phyloP scores from a whole-genome alignment of 73 alveolate genomes.

The Stentor roeselii region DNA sequence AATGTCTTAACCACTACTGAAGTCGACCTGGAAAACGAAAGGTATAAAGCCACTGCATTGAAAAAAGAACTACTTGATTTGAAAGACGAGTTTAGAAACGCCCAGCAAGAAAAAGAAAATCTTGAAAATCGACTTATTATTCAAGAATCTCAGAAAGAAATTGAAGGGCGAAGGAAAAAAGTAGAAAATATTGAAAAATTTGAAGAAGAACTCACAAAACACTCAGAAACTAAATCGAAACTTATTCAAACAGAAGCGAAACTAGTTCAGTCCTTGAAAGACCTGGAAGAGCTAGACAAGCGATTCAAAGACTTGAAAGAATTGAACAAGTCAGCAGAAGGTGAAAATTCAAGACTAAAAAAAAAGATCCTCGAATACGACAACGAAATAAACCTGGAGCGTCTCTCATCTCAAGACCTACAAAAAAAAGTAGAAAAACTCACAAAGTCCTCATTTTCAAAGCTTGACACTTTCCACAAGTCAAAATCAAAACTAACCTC shows the following conservation, averaged over 20 bases:
- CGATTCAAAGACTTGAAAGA: neutral
- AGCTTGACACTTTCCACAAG: neutral
- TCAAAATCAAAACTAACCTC: neutral
- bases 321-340: neutral
- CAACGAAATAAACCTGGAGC: neutral
- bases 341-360: neutral
- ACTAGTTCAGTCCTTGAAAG: neutral
- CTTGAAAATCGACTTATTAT: neutral
- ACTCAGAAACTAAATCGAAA: neutral
- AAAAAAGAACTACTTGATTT: neutral
- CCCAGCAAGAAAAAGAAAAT: neutral
- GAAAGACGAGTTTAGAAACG: neutral
- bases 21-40: constrained; percentile 9
- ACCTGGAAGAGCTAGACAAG: neutral
- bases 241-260: constrained; percentile 2
- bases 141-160: neutral
- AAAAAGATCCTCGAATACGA: neutral
- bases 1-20: neutral
- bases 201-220: constrained; percentile 11
- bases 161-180: neutral
- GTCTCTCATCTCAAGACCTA: neutral
- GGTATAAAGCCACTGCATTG: neutral
- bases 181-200: neutral
- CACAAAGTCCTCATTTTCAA: neutral
- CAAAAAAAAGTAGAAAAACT: neutral